Percentiles rank a stretch among this genome's conserved stretches.
These are phyloP conservation scores for Sugiyamaella sp. DNA, from an alignment of 1,139 yeast genomes.

Conservation along the genomic window DNA sequence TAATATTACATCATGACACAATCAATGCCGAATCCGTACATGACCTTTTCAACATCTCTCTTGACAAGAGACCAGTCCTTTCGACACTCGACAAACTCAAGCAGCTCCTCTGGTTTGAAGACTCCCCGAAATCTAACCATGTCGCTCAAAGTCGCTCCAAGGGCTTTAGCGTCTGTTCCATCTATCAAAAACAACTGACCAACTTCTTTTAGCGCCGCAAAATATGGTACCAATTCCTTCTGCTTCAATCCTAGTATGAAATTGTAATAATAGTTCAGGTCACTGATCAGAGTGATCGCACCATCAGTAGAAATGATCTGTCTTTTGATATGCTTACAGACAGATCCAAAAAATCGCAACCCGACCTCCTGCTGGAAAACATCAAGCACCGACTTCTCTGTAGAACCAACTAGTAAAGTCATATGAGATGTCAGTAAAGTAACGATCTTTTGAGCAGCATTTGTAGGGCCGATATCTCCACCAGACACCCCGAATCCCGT, in stretches of 20 bases:
- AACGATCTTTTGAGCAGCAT: conserved; percentile 67
- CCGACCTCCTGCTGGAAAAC: conserved; percentile 95
- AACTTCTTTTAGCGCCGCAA: conserved; percentile 78
- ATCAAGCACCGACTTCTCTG: conserved; percentile 86
- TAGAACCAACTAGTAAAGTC: conserved; percentile 72
- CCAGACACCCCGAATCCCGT: conserved; percentile 32
- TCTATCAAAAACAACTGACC: conserved; percentile 83
- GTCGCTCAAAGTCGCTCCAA: conserved; percentile 84
- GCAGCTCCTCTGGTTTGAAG: conserved; percentile 88
- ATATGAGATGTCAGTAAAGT: conserved; percentile 72
- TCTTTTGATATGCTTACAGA: conserved; percentile 73
- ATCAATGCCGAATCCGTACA: conserved; percentile 80
- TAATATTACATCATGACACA: conserved; percentile 56
- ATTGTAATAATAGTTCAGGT: conserved; percentile 70
- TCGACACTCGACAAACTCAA: conserved; percentile 86
- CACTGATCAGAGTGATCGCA: conserved; percentile 64
- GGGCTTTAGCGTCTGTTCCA: conserved; percentile 73
- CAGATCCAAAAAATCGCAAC: conserved; percentile 73
- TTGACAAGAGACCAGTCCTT: conserved; percentile 82
- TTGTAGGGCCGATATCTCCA: conserved; percentile 61
- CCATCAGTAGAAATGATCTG: conserved; percentile 77
- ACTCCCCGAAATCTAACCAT: conserved; percentile 86
- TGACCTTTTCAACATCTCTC: conserved; percentile 86
- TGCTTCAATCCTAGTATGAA: conserved; percentile 69
- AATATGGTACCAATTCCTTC: conserved; percentile 70